phyloP scores from a whole-genome alignment of 352 stramenopile species.

The Lagenidium sp. region DNA sequence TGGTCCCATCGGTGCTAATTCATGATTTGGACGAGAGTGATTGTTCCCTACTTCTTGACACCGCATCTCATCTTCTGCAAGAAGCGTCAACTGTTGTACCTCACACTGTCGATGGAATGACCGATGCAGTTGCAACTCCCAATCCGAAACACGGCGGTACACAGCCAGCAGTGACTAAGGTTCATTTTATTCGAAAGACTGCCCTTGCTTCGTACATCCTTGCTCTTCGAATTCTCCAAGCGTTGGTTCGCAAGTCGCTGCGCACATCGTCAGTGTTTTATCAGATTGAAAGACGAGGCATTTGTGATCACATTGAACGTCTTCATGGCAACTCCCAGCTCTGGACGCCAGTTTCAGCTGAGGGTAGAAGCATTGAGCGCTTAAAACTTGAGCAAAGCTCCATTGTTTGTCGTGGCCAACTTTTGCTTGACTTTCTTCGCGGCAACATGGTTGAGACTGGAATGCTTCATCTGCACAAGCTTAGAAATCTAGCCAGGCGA shows the following conservation, averaged over 20 bases:
- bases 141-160: no score
- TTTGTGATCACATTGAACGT: slow-evolving; percentile 62
- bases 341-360: no score
- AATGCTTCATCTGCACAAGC: slow-evolving; percentile 65
- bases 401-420: slow-evolving; percentile 41
- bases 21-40: slow-evolving; percentile 1
- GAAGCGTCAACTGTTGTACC: not conserved
- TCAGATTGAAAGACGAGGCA: slow-evolving; percentile 75
- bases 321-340: slow-evolving; percentile 41
- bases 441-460: slow-evolving; percentile 66
- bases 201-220: slow-evolving; percentile 43
- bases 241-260: slow-evolving; percentile 51
- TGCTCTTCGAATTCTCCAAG: slow-evolving; percentile 62
- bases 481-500: slow-evolving; percentile 59
- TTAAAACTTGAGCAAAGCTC: no score
- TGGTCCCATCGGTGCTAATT: not conserved
- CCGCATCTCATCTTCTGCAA: not conserved
- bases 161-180: no score
- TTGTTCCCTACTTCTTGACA: not conserved
- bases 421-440: slow-evolving; percentile 43
- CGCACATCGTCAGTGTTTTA: slow-evolving; percentile 54
- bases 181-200: slow-evolving; percentile 4
- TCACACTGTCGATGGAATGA: no score
- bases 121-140: no score
- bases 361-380: no score